A percentile compares a stretch with the other conserved stretches of the same genome.
Conservation (phyloP, 352 stramenopile genomes). For the Phytophthora pinifolia region DNA sequence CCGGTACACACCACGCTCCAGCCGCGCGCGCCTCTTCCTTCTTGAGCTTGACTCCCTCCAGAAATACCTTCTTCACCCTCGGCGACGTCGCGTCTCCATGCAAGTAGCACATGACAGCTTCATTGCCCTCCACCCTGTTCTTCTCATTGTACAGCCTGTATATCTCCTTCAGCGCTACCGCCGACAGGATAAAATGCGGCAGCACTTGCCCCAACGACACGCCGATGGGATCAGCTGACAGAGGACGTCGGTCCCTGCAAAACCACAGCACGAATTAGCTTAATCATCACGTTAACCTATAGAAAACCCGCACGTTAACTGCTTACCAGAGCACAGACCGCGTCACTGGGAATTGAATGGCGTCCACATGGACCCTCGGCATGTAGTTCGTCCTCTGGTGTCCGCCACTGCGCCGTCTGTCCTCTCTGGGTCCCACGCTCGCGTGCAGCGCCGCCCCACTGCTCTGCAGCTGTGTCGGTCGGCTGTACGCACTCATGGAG, state of each 20-base stretch:
- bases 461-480: background rate
- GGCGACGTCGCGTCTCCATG: slow-evolving; percentile 26
- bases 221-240: slow-evolving; percentile 39
- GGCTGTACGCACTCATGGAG: slow-evolving; percentile 23
- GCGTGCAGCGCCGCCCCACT: slow-evolving; percentile 9
- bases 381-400: background rate
- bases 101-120: slow-evolving; percentile 43
- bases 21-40: slow-evolving; percentile 25
- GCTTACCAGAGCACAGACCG: slow-evolving; percentile 65
- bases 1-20: slow-evolving; percentile 40
- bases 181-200: slow-evolving; percentile 46
- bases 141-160: slow-evolving; percentile 33
- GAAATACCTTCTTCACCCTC: slow-evolving; percentile 23
- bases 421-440: slow-evolving; percentile 15
- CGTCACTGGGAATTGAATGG: slow-evolving; percentile 70
- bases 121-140: slow-evolving; percentile 3
- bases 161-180: slow-evolving; percentile 50
- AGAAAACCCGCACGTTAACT: background rate
- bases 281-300: background rate
- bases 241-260: slow-evolving; percentile 59
- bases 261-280: slow-evolving; percentile 1
- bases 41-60: slow-evolving; percentile 31
- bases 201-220: slow-evolving; percentile 49
- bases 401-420: background rate
- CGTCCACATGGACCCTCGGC: slow-evolving; percentile 46